These are phyloP conservation scores for Vickermania spadyakhi DNA, from an alignment of 208 protist genomes.

Conservation along the genomic window DNA sequence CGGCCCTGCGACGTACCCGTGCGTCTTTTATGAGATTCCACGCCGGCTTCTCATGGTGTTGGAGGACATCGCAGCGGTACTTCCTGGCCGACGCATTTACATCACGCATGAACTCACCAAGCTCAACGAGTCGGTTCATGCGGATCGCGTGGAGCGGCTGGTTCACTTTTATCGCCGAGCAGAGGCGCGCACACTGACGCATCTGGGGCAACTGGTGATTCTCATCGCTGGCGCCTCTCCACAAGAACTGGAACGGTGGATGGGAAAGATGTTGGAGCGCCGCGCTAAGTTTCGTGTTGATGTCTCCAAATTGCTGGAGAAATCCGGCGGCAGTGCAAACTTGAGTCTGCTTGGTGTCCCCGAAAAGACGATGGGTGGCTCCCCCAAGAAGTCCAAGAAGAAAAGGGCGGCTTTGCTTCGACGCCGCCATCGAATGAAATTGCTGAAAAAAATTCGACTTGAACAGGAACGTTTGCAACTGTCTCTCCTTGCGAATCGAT, in stretches of 20 bases:
- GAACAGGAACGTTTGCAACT: conserved; percentile 74
- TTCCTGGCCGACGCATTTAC: conserved; percentile 63
- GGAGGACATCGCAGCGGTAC: conserved; percentile 67
- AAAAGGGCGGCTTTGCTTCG: not conserved
- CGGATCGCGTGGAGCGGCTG: conserved; percentile 63
- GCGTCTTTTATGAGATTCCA: conserved; percentile 87
- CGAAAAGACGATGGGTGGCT: not conserved
- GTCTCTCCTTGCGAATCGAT: conserved; percentile 34
- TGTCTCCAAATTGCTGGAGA: conserved; percentile 24
- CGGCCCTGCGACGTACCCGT: conserved; percentile 45
- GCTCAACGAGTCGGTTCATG: conserved; percentile 84
- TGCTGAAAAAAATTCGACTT: conserved; percentile 59
- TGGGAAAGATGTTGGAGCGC: conserved; percentile 41
- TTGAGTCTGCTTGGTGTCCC: not conserved
- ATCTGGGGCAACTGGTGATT: conserved; percentile 75
- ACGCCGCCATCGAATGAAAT: conserved; percentile 18
- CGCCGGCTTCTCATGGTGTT: conserved; percentile 64
- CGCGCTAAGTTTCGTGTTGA: conserved; percentile 39
- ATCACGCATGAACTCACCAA: conserved; percentile 87
- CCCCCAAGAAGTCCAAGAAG: not conserved
- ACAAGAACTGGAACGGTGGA: conserved; percentile 45
- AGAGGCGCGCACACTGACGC: conserved; percentile 54
- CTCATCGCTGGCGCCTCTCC: conserved; percentile 65
- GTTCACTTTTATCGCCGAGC: conserved; percentile 63
- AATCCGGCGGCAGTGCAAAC: not conserved